Evolutionary conservation across 805 yeast genomes (phyloP).

Genomic region (Torulaspora quercuum): DNA sequence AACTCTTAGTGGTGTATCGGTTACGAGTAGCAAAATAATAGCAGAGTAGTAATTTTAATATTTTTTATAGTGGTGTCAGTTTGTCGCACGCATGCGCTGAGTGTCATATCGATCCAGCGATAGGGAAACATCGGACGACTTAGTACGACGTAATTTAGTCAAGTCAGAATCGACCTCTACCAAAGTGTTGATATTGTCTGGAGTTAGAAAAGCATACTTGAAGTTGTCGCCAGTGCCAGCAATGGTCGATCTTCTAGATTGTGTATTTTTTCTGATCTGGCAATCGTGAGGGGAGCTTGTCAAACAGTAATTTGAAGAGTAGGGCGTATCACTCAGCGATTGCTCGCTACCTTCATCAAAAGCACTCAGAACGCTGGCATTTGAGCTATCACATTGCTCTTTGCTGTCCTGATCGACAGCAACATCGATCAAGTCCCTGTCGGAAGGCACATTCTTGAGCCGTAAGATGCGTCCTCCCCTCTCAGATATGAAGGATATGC

Average conservation of each 20-base stretch:
- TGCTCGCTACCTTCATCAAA: slow-evolving; percentile 12
- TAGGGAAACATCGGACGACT: slow-evolving; percentile 7
- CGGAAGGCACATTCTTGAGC: slow-evolving; percentile 1
- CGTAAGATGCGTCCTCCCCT: slow-evolving; percentile 1
- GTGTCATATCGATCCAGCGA: slow-evolving; percentile 15
- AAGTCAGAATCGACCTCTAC: slow-evolving; percentile 3
- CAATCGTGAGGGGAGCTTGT: slow-evolving; percentile 6
- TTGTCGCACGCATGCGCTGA: slow-evolving; percentile 5
- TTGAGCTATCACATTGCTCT: slow-evolving; percentile 9
- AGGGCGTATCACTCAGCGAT: slow-evolving; percentile 14
- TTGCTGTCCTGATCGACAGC: slow-evolving; percentile 1
- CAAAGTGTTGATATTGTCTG: slow-evolving; percentile 4
- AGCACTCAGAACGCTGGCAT: slow-evolving; percentile 10
- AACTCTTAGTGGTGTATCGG: slow-evolving; percentile 1
- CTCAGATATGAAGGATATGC: slow-evolving; percentile 5
- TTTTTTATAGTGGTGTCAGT: not conserved
- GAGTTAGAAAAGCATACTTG: slow-evolving; percentile 4
- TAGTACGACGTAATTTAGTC: slow-evolving; percentile 8
- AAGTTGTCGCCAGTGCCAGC: slow-evolving; percentile 6
- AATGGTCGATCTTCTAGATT: slow-evolving; percentile 4
- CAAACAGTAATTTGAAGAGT: slow-evolving; percentile 12
- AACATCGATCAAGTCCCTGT: not conserved
- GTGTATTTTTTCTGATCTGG: slow-evolving; percentile 1
- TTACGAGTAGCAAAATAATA: slow-evolving; percentile 2
- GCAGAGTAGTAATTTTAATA: not conserved